Percentiles rank a stretch among this genome's conserved stretches.
Evolutionary conservation across 495 filamentous ascomycete species (phyloP).

Genomic region (Usnea hakonensis): DNA sequence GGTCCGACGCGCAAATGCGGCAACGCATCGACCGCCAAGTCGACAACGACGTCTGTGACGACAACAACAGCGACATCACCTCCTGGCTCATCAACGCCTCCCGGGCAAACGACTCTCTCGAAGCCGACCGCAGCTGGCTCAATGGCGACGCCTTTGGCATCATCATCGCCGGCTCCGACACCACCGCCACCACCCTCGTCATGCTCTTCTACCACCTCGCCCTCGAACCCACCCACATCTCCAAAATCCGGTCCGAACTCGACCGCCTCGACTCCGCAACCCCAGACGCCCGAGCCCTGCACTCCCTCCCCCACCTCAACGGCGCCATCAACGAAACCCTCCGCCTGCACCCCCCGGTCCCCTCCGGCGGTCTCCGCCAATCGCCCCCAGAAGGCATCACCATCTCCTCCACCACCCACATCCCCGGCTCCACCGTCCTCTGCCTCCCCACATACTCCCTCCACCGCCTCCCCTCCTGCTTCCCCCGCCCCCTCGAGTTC

Average conservation of each 20-base stretch:
- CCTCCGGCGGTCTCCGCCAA: constrained; percentile 36
- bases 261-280: constrained; percentile 3
- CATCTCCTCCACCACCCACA: constrained; percentile 26
- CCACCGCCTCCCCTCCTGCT: constrained; percentile 27
- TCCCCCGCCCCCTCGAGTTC: constrained; percentile 35
- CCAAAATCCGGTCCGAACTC: constrained; percentile 29
- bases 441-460: constrained; percentile 41
- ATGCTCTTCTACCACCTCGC: constrained; percentile 38
- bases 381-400: constrained; percentile 27
- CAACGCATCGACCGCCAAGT: constrained; percentile 14
- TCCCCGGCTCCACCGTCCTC: constrained; percentile 31
- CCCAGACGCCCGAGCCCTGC: constrained; percentile 19
- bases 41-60: constrained; percentile 13
- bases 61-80: constrained; percentile 23
- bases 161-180: constrained; percentile 38
- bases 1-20: constrained; percentile 20
- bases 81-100: constrained; percentile 21
- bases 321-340: constrained; percentile 49
- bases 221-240: constrained; percentile 27
- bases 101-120: constrained; percentile 11
- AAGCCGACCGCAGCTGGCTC: constrained; percentile 21
- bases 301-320: constrained; percentile 38
- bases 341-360: constrained; percentile 45
- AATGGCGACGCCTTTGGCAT: constrained; percentile 29
- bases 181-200: constrained; percentile 32